phyloP scores from a whole-genome alignment of 352 stramenopile species.

The Pythium brassicae region DNA sequence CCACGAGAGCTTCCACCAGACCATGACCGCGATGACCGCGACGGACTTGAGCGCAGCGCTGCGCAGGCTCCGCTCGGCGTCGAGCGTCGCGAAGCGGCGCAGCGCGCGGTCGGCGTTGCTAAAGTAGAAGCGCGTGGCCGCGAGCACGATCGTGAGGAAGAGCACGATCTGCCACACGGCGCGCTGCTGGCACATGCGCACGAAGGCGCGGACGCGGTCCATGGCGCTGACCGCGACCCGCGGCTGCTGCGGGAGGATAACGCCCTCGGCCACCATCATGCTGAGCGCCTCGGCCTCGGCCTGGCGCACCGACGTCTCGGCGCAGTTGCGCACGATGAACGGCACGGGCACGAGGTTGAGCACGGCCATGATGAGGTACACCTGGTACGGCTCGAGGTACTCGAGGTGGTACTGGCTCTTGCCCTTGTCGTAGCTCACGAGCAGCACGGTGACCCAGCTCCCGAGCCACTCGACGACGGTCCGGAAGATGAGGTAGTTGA shows the following conservation, averaged over 20 bases:
- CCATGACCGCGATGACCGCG: constrained; percentile 41
- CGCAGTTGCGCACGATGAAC: constrained; percentile 61
- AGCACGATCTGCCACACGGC: constrained; percentile 76
- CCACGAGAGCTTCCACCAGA: constrained; percentile 51
- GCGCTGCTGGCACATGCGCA: constrained; percentile 64
- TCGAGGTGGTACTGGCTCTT: constrained; percentile 43
- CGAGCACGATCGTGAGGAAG: constrained; percentile 49
- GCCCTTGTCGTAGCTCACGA: constrained; percentile 38
- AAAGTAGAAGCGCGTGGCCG: constrained; percentile 38
- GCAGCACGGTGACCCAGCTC: constrained; percentile 39
- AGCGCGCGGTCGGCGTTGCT: constrained; percentile 36
- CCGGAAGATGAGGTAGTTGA: constrained; percentile 71
- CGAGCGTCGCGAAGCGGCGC: constrained; percentile 11
- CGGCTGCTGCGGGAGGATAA: constrained; percentile 3
- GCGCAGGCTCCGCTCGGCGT: constrained; percentile 6
- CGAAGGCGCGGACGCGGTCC: constrained; percentile 30
- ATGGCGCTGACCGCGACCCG: background rate
- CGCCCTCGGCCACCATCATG: constrained; percentile 1
- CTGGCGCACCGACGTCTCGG: constrained; percentile 38
- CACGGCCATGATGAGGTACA: constrained; percentile 45
- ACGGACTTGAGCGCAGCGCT: constrained; percentile 47
- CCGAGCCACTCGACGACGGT: constrained; percentile 41
- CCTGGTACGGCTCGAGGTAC: constrained; percentile 39
- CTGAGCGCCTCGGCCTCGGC: constrained; percentile 13
- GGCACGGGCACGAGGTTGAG: constrained; percentile 50